Conservation (phyloP, 2,329 filamentous ascomycete species). For the Fusarium papillatum region DNA sequence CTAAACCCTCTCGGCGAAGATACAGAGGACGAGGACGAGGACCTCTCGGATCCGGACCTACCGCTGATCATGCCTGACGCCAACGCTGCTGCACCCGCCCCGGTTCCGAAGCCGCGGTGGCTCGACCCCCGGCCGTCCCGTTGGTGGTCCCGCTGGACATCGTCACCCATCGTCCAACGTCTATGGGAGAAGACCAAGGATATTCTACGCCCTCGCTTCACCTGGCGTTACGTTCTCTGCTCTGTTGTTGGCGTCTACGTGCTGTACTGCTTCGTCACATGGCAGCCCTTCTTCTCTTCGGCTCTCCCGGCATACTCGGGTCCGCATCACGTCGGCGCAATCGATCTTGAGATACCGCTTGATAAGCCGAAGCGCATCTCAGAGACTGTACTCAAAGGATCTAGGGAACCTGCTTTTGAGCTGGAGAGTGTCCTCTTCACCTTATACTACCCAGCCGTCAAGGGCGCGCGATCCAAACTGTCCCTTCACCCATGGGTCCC, state of each 20-base stretch:
- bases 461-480: slow-evolving; percentile 40
- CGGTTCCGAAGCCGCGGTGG: slow-evolving; percentile 39
- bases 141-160: slow-evolving; percentile 21
- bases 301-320: slow-evolving; percentile 60
- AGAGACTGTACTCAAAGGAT: slow-evolving; percentile 50
- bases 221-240: slow-evolving; percentile 50
- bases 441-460: slow-evolving; percentile 60
- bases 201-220: slow-evolving; percentile 48
- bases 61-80: slow-evolving; percentile 29
- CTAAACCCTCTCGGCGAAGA: slow-evolving; percentile 24
- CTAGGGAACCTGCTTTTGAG: slow-evolving; percentile 57
- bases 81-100: not conserved
- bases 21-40: not conserved
- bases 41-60: slow-evolving; percentile 30
- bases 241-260: slow-evolving; percentile 49
- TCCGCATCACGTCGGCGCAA: slow-evolving; percentile 58
- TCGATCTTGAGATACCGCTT: slow-evolving; percentile 62
- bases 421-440: slow-evolving; percentile 63
- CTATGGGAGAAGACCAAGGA: slow-evolving; percentile 18
- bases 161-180: slow-evolving; percentile 24
- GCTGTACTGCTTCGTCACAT: slow-evolving; percentile 55
- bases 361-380: slow-evolving; percentile 47
- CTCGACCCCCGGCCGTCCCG: slow-evolving; percentile 32
- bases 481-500: slow-evolving; percentile 60
- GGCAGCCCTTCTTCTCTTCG: slow-evolving; percentile 58